Base-by-base conservation (phyloP, 2,329 filamentous ascomycete genomes). In the Monosporascus ibericus region DNA sequence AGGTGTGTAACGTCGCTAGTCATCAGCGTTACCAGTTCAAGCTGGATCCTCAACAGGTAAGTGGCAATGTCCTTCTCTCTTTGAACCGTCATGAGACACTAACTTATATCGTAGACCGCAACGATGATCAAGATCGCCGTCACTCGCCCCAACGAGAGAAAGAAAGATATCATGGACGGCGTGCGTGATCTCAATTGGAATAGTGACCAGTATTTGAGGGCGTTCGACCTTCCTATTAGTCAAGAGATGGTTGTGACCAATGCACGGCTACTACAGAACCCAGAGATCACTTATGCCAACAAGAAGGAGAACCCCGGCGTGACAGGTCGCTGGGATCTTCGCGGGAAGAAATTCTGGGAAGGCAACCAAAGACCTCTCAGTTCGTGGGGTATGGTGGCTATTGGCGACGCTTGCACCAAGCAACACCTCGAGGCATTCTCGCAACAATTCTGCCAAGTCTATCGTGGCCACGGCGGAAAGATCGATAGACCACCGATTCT, bases 71-170 rank as follows among this genome's bases (percentile, higher is more conserved):
- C n/a, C 18, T 44, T 14, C 27, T 51, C 6, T 15, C 49, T 24
- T 37, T 8, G 15, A n/a, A 17, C 22, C 36, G 44, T 17, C 15
- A 14, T 11, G 25, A 17, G 15, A n/a, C 20, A 22, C 54, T 56
- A 50, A 52, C 42, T 8, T 34, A 24, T 27, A 0, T 66, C 71
- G 0, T 77, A 95, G 72, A 96, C 92, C 0, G 74, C 86, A 0
- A 72, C 79, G 5, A 99, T 99, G 94, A 96, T 99, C 74, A 92
- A 88, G 68, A 90, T 92, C 62, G 92, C 92, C 0, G 92, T 96
- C 5, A 90, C 87, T 6, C 80, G 86, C 1, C 94, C 94, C 0
- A 66, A 68, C 0, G 67, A 84, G 30, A 88, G 94, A n/a, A 80
- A 82, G 58, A 61, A 67, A 0, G 82, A 87, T 20, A 91, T 97